Percentiles rank a stretch among this genome's conserved stretches.
Evolutionary conservation across 2,329 filamentous ascomycete genomes (phyloP).

Genomic region (Calonectria naviculata): DNA sequence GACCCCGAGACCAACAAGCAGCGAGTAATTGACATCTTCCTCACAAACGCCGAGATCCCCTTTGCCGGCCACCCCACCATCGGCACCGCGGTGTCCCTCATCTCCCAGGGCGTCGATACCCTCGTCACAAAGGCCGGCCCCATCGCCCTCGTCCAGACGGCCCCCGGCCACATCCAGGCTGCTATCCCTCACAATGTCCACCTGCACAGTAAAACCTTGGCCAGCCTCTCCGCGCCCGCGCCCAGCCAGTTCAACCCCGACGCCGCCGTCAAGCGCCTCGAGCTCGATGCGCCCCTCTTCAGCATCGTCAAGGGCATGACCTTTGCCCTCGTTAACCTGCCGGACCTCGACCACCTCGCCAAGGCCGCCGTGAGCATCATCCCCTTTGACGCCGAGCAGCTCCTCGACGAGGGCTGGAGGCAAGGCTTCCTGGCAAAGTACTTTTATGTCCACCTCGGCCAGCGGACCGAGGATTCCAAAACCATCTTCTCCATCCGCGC

Average conservation of each 20-base stretch:
- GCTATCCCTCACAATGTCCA: constrained; percentile 76
- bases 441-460: constrained; percentile 64
- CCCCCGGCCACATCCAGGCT: constrained; percentile 64
- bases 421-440: constrained; percentile 65
- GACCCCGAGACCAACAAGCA: constrained; percentile 43
- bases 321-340: constrained; percentile 74
- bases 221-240: constrained; percentile 40
- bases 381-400: constrained; percentile 44
- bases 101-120: constrained; percentile 50
- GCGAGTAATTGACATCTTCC: constrained; percentile 70
- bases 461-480: constrained; percentile 40
- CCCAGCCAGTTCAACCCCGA: constrained; percentile 43
- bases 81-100: constrained; percentile 64
- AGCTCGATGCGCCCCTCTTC: constrained; percentile 60
- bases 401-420: constrained; percentile 68
- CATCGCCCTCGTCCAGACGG: constrained; percentile 55
- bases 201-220: constrained; percentile 61
- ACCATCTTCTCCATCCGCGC: constrained; percentile 58
- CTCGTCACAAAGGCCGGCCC: constrained; percentile 68
- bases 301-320: constrained; percentile 81
- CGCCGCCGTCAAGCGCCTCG: constrained; percentile 45
- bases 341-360: constrained; percentile 68
- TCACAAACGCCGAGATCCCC: constrained; percentile 62
- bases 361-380: constrained; percentile 47
- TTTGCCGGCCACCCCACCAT: constrained; percentile 74